These are phyloP conservation scores for Penicillium maclennaniae DNA, from an alignment of 495 filamentous ascomycete genomes.

Conservation along the genomic window DNA sequence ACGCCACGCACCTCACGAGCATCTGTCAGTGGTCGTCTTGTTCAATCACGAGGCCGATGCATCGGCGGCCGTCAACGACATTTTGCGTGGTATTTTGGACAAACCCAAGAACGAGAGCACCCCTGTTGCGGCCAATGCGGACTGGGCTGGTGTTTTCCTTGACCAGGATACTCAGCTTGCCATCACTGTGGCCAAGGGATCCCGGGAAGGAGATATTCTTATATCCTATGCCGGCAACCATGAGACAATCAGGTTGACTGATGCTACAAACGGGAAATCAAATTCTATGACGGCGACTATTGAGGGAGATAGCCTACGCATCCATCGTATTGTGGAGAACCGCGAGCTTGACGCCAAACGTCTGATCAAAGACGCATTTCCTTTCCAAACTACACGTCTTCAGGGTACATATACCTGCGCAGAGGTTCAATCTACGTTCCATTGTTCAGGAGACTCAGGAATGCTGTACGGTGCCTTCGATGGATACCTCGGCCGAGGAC, in stretches of 20 bases:
- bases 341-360: conserved; percentile 21
- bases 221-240: conserved; percentile 15
- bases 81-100: conserved; percentile 15
- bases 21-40: conserved; percentile 27
- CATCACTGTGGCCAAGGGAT: conserved; percentile 15
- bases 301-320: conserved; percentile 14
- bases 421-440: conserved; percentile 30
- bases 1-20: conserved; percentile 22
- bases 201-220: conserved; percentile 11
- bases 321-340: conserved; percentile 27
- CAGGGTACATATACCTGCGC: conserved; percentile 24
- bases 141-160: conserved; percentile 27
- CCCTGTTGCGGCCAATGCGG: not conserved
- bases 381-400: conserved; percentile 4
- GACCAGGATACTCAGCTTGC: conserved; percentile 26
- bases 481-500: conserved; percentile 30
- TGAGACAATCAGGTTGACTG: conserved; percentile 8
- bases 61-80: conserved; percentile 8
- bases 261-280: conserved; percentile 8
- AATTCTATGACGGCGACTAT: conserved; percentile 14
- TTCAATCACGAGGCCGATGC: conserved; percentile 29
- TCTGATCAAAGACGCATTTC: conserved; percentile 9
- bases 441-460: conserved; percentile 22
- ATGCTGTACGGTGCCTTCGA: conserved; percentile 32
- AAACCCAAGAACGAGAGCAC: conserved; percentile 3